Evolutionary conservation across 2,329 filamentous ascomycete species (phyloP), one percentile per base, ranked within the genome.

Genomic region (Fusarium humuli): DNA sequence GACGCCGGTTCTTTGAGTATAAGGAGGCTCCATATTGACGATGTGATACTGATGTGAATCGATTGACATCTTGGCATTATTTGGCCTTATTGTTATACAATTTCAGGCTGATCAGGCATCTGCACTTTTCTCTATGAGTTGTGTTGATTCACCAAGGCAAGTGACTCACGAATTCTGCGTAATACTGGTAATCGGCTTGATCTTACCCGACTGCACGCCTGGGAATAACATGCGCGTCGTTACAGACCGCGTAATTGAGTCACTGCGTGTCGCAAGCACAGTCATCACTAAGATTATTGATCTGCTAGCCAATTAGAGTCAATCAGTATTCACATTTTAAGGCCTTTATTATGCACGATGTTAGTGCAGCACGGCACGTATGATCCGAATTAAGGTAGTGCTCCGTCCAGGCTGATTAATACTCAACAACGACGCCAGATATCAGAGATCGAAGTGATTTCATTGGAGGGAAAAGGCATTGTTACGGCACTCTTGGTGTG

Each of bases 241-340:
- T 14, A 6, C 27, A 59, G 27, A 61, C 57, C 55, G 45, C 56
- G 37, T 61, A 60, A 60, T 61, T 61, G 58, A 61, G 44, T 60
- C 58, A 61, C 34, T 41, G 13, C 16, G 25, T 37, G 57, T 57
- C 41, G 57, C 52, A 60, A 57, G 30, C 52, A 57, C 23, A 57
- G 52, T 59, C 49, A 59, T 56, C 56, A 58, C 34, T n/a, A 11
- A 18, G 1, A 25, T n/a, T 34, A 16, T 56, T 20, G 16, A 20
- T n/a, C 23, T 6, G 9, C 2, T 23, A 14, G 56, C 48, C 56
- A 58, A 58, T 55, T 4, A 22, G n/a, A 34, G 18, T 20, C 3
- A 20, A 22, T 7, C 23, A 22, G 20, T 27, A 13, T 42, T 42
- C 18, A 41, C 22, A 40, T 1, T 41, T n/a, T 23, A 23, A 23